Evolutionary conservation across 192 early-diverging fungal species (phyloP).

Genomic region (Backusella circina): DNA sequence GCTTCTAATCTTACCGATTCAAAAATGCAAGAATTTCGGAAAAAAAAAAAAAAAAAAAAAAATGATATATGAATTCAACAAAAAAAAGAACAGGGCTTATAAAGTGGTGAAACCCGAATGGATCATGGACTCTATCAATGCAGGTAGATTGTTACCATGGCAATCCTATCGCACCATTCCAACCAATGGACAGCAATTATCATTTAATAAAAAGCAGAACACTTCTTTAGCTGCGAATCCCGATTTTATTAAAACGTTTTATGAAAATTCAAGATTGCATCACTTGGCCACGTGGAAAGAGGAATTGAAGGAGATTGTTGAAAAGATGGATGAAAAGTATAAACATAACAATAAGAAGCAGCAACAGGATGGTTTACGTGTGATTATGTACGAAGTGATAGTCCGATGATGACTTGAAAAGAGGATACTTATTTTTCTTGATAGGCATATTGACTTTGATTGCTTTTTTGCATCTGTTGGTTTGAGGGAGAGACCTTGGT

Average conservation of each 20-base stretch:
- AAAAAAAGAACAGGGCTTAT: slow-evolving; percentile 56
- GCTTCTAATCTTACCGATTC: slow-evolving; percentile 60
- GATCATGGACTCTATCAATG: slow-evolving; percentile 69
- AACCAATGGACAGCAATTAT: slow-evolving; percentile 11
- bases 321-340: slow-evolving; percentile 9
- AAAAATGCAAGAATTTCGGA: slow-evolving; percentile 63
- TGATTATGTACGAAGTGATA: slow-evolving; percentile 65
- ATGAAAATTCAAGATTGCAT: slow-evolving; percentile 71
- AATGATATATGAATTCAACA: neutral
- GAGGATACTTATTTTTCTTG: neutral
- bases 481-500: slow-evolving; percentile 61
- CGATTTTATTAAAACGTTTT: slow-evolving; percentile 63
- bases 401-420: too few relatives aligned
- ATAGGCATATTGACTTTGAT: slow-evolving; percentile 88
- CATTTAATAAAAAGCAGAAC: slow-evolving; percentile 5
- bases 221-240: slow-evolving; percentile 33
- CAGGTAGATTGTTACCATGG: slow-evolving; percentile 63
- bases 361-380: neutral
- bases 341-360: slow-evolving; percentile 1
- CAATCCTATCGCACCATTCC: slow-evolving; percentile 46
- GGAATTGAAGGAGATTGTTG: slow-evolving; percentile 69
- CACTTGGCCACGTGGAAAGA: slow-evolving; percentile 78
- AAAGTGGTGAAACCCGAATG: slow-evolving; percentile 70
- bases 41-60: neutral
- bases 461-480: slow-evolving; percentile 92